A percentile compares a stretch with the other conserved stretches of the same genome.
Evolutionary conservation across 192 early-diverging fungal genomes (phyloP).

Genomic region (Mortierella antarctica): DNA sequence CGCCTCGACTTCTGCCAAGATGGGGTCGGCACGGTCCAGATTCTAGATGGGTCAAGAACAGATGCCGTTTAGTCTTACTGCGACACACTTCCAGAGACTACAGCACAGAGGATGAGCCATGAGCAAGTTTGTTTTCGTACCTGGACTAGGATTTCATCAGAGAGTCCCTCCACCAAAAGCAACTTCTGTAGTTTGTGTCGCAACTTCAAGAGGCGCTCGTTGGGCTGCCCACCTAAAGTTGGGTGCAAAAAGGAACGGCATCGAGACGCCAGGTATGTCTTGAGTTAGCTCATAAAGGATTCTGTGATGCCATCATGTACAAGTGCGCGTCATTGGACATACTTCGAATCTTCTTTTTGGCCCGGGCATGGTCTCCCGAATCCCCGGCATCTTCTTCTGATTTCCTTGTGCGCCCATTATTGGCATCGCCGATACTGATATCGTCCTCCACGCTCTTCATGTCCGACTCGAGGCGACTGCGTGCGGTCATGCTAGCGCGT

Average conservation of each 20-base stretch:
- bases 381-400: conserved; percentile 29
- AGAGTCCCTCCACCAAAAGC: conserved; percentile 41
- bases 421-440: conserved; percentile 3
- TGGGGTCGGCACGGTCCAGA: conserved; percentile 38
- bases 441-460: conserved; percentile 31
- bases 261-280: too few species aligned
- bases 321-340: background rate
- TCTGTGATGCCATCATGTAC: background rate
- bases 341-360: conserved; percentile 38
- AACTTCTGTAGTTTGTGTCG: conserved; percentile 56
- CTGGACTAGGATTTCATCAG: conserved; percentile 39
- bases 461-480: conserved; percentile 37
- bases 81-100: background rate
- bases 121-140: conserved; percentile 13
- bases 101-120: background rate
- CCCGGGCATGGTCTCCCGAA: conserved; percentile 17
- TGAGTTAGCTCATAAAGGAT: background rate
- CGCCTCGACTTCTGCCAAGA: conserved; percentile 51
- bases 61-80: background rate
- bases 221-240: conserved; percentile 33
- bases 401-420: conserved; percentile 22
- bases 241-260: background rate
- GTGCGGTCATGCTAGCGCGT: background rate
- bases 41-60: conserved; percentile 13
- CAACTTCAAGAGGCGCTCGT: conserved; percentile 42